These are phyloP conservation scores for Alternaria novae-zelandiae DNA, from an alignment of 2,329 filamentous ascomycete genomes.

Conservation along the genomic window DNA sequence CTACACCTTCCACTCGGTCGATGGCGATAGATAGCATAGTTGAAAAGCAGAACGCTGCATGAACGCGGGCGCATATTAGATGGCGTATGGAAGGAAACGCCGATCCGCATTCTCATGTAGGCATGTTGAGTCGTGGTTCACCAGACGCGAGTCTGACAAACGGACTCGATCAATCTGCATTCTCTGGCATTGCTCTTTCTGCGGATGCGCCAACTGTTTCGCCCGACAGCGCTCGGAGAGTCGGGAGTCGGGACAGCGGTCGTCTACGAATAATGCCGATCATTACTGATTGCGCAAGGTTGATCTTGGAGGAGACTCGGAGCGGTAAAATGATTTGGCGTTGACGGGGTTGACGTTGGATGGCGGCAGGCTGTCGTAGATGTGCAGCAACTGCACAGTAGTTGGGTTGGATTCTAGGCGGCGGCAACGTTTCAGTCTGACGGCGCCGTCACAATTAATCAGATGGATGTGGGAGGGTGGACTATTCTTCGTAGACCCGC, in stretches of 20 bases:
- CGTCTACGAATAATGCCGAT: not conserved
- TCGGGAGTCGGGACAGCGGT: not conserved
- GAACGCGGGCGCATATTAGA: slow-evolving; percentile 13
- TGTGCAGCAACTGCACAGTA: not conserved
- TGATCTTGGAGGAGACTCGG: not conserved
- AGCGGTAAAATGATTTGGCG: slow-evolving; percentile 18
- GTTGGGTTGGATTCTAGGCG: slow-evolving; percentile 6
- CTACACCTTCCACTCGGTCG: slow-evolving; percentile 45
- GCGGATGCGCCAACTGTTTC: not conserved
- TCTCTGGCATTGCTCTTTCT: slow-evolving; percentile 3
- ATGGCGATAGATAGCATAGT: slow-evolving; percentile 51
- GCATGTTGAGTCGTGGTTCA: not conserved
- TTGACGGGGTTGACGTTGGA: slow-evolving; percentile 16
- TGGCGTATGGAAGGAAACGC: not conserved
- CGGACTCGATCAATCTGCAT: slow-evolving; percentile 2
- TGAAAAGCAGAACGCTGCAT: slow-evolving; percentile 46
- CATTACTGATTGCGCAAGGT: not conserved
- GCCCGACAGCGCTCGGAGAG: slow-evolving; percentile 1
- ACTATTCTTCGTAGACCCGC: not conserved
- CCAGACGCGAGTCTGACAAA: slow-evolving; percentile 2
- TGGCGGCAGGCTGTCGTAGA: not conserved
- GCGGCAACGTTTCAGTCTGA: slow-evolving; percentile 1
- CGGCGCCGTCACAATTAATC: not conserved
- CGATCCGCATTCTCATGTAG: not conserved
- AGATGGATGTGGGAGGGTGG: not conserved